phyloP scores from a whole-genome alignment of 169 alveolate genomes.

The Perkinsus olseni region DNA sequence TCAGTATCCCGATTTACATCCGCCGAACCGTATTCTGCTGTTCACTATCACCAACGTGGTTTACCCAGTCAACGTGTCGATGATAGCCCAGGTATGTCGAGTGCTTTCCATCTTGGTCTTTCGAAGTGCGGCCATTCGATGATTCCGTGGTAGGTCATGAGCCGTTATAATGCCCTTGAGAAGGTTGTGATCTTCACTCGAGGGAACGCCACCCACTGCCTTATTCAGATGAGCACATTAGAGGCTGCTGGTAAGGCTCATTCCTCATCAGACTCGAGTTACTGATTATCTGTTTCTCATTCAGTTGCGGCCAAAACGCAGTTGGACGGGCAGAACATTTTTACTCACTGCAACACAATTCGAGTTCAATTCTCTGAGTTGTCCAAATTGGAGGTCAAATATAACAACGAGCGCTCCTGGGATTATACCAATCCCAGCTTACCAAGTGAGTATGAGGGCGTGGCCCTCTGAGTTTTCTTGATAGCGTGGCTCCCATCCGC shows the following conservation, averaged over 20 bases:
- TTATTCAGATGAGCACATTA: neutral
- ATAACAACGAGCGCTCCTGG: constrained; percentile 32
- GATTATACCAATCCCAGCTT: constrained; percentile 27
- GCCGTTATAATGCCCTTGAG: neutral
- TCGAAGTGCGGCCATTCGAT: too few relatives aligned
- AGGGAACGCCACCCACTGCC: neutral
- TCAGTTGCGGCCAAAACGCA: constrained; percentile 26
- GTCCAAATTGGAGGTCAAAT: constrained; percentile 25
- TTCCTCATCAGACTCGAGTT: neutral
- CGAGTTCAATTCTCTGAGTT: constrained; percentile 30
- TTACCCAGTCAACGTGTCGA: constrained; percentile 35
- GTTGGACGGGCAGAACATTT: constrained; percentile 33
- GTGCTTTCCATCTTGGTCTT: neutral
- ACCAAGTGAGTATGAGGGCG: neutral
- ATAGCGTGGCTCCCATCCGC: too few relatives aligned
- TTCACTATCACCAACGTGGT: constrained; percentile 34
- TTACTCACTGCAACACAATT: constrained; percentile 40
- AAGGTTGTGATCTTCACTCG: neutral
- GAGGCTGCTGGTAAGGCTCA: neutral
- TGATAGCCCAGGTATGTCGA: constrained; percentile 12
- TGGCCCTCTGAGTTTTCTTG: too few relatives aligned
- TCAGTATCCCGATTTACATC: neutral
- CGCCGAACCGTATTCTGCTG: constrained; percentile 18
- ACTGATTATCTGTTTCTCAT: neutral
- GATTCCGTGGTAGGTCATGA: neutral